phyloP scores from a whole-genome alignment of 768 basidiomycete species.

The Mrakia frigida region DNA sequence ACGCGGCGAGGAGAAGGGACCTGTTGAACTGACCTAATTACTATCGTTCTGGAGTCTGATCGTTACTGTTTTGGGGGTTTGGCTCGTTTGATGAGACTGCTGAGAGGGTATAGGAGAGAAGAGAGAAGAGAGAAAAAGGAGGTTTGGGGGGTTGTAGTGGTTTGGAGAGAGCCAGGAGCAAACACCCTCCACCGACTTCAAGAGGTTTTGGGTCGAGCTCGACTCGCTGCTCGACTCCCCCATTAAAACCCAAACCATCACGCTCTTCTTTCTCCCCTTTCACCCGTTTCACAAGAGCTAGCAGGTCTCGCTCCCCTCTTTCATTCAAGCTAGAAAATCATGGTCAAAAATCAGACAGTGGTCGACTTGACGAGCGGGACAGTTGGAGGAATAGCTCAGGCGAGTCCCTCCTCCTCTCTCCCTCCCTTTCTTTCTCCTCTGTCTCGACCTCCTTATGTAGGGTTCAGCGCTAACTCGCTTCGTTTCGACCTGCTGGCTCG shows the following conservation, averaged over 20 bases:
- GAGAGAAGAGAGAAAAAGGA: background rate
- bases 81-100: background rate
- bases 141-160: background rate
- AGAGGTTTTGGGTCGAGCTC: background rate
- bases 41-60: background rate
- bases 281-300: background rate
- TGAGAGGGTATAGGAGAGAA: background rate
- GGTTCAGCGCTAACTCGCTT: no score
- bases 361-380: conserved; percentile 17
- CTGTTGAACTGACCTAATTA: background rate
- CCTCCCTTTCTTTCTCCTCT: conserved; percentile 8
- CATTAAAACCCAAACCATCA: background rate
- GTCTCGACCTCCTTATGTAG: no score
- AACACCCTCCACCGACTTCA: background rate
- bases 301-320: background rate
- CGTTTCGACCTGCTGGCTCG: background rate
- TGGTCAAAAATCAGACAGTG: conserved; percentile 7
- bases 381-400: conserved; percentile 25
- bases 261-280: background rate
- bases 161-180: no score
- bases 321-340: background rate
- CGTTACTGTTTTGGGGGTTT: background rate
- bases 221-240: background rate
- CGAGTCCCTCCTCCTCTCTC: conserved; percentile 34
- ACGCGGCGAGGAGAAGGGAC: background rate